These are phyloP conservation scores for Alternaria ethzedia DNA, from an alignment of 2,329 filamentous ascomycete genomes.

Conservation along the genomic window DNA sequence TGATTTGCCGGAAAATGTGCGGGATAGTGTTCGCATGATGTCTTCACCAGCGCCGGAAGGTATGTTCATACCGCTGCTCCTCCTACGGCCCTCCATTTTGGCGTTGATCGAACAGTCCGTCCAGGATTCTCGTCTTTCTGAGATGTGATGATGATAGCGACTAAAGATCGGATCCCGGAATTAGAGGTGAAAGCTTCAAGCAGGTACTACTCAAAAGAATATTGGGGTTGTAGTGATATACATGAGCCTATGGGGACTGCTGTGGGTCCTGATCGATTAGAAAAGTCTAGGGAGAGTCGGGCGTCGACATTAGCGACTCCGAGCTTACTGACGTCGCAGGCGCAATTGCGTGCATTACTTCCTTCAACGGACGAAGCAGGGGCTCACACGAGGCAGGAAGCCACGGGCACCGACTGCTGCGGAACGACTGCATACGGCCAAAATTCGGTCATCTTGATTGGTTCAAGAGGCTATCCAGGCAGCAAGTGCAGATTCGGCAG, in stretches of 20 bases:
- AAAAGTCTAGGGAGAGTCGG: neutral
- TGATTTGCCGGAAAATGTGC: slow-evolving; percentile 27
- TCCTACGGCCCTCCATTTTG: neutral
- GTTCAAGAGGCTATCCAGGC: neutral
- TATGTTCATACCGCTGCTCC: slow-evolving; percentile 1
- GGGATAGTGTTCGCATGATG: slow-evolving; percentile 21
- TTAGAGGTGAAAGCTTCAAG: neutral
- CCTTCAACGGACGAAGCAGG: neutral
- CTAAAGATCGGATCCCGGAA: neutral
- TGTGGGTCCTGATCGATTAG: neutral
- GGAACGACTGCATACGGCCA: neutral
- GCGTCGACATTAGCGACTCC: neutral
- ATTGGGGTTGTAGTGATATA: neutral
- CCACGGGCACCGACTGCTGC: neutral
- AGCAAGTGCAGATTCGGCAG: neutral
- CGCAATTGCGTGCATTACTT: neutral
- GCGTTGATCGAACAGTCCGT: neutral
- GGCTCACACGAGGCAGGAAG: neutral
- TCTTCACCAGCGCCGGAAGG: slow-evolving; percentile 16
- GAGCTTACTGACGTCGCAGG: slow-evolving; percentile 1
- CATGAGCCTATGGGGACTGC: neutral
- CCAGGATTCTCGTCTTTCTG: neutral
- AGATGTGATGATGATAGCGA: neutral
- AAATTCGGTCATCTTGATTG: neutral
- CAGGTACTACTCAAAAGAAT: neutral